Evolutionary conservation across 352 stramenopile species (phyloP).

Genomic region (Phytophthora pseudosyringae): DNA sequence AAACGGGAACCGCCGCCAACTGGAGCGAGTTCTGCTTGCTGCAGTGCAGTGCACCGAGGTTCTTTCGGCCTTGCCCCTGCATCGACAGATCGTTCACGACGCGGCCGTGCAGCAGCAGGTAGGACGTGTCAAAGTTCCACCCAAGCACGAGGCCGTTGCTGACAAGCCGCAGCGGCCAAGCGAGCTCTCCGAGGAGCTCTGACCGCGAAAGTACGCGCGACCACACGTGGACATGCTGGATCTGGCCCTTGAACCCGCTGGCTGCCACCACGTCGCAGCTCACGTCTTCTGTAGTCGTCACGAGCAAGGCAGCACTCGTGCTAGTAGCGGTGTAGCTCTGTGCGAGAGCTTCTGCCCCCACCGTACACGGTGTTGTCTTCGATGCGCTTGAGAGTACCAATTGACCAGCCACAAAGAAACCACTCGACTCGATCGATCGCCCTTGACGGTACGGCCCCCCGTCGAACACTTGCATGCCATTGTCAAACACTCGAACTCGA

Average conservation of each 20-base stretch:
- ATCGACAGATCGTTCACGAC: conserved; percentile 61
- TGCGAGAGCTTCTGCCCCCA: conserved; percentile 1
- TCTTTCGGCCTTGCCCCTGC: conserved; percentile 51
- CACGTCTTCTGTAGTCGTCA: conserved; percentile 16
- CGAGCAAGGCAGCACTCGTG: background rate
- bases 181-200: conserved; percentile 59
- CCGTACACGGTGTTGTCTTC: conserved; percentile 15
- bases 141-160: conserved; percentile 66
- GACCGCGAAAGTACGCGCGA: conserved; percentile 46
- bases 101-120: conserved; percentile 27
- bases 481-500: conserved; percentile 63
- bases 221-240: conserved; percentile 77
- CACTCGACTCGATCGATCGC: conserved; percentile 31
- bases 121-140: conserved; percentile 65
- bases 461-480: conserved; percentile 73
- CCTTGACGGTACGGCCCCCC: conserved; percentile 63
- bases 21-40: background rate
- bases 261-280: conserved; percentile 33
- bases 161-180: conserved; percentile 58
- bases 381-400: conserved; percentile 36
- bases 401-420: conserved; percentile 55
- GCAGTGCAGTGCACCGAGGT: conserved; percentile 50
- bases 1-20: background rate
- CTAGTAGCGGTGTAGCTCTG: background rate
- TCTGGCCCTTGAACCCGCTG: conserved; percentile 43